Evolutionary conservation across 805 yeast species (phyloP).

Genomic region (Zygosaccharomyces bisporus): DNA sequence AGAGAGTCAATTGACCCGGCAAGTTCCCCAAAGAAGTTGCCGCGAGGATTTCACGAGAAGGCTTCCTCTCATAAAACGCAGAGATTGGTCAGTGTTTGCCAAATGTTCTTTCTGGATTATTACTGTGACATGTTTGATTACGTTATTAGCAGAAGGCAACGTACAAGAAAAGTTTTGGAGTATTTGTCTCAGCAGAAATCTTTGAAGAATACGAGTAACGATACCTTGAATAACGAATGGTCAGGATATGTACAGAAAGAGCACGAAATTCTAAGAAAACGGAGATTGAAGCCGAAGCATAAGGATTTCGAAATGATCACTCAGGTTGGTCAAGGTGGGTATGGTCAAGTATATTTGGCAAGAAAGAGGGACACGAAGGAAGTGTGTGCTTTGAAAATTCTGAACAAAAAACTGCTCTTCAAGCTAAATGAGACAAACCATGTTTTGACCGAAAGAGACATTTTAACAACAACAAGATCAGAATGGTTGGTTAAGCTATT

Average conservation of each 20-base stretch:
- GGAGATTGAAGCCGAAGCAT: slow-evolving; percentile 88
- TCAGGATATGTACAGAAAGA: slow-evolving; percentile 78
- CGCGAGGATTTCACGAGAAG: slow-evolving; percentile 49
- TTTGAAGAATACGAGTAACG: slow-evolving; percentile 30
- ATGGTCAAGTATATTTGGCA: slow-evolving; percentile 97
- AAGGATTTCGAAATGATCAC: slow-evolving; percentile 95
- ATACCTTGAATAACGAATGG: slow-evolving; percentile 57
- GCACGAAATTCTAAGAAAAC: slow-evolving; percentile 75
- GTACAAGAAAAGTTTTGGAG: slow-evolving; percentile 66
- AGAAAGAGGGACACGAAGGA: slow-evolving; percentile 91
- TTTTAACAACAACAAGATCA: slow-evolving; percentile 89
- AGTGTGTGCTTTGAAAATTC: slow-evolving; percentile 89
- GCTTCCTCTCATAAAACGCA: slow-evolving; percentile 74
- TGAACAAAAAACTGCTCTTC: slow-evolving; percentile 79
- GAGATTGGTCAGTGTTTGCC: slow-evolving; percentile 85
- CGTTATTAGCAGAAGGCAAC: slow-evolving; percentile 78
- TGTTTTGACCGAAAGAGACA: slow-evolving; percentile 93
- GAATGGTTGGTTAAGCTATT: slow-evolving; percentile 93
- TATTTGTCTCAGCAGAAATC: slow-evolving; percentile 42
- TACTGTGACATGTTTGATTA: slow-evolving; percentile 96
- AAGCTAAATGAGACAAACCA: slow-evolving; percentile 94
- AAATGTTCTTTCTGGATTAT: slow-evolving; percentile 89
- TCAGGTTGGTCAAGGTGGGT: slow-evolving; percentile 99
- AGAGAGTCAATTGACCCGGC: slow-evolving; percentile 25
- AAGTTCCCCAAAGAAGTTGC: slow-evolving; percentile 37